Evolutionary conservation across 371 early-diverging fungal genomes (phyloP).

Genomic region (Massospora cicadina): DNA sequence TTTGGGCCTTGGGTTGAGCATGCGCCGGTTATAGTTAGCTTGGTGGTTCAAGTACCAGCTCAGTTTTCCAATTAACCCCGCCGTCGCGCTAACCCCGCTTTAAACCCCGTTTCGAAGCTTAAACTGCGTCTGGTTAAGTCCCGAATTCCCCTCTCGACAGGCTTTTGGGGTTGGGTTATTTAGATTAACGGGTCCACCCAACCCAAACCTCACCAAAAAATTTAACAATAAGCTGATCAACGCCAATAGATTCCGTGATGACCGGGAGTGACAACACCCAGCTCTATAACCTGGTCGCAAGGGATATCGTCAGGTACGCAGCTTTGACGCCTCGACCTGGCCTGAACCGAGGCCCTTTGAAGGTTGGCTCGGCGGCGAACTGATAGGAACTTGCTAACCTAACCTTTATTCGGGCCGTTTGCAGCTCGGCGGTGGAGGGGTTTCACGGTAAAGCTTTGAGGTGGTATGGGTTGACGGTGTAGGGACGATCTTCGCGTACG

Average conservation of each 20-base stretch:
- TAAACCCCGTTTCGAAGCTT: background rate
- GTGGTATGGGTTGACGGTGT: background rate
- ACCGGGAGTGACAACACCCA: conserved; percentile 4
- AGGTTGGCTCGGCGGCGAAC: no score
- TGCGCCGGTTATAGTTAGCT: background rate
- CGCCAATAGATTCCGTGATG: background rate
- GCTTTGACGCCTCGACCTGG: background rate
- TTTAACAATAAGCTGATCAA: background rate
- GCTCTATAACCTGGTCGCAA: background rate
- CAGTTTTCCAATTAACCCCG: background rate
- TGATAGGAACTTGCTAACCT: background rate
- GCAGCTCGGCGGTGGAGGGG: conserved; percentile 31
- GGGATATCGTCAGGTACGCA: conserved; percentile 4
- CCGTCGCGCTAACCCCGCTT: background rate
- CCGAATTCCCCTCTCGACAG: background rate
- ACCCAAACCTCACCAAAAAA: no score
- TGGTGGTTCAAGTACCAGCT: background rate
- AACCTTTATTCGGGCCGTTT: background rate
- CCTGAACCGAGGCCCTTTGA: background rate
- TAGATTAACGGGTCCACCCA: no score
- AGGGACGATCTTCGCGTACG: conserved; percentile 62
- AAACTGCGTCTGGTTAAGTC: background rate
- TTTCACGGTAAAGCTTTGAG: conserved; percentile 26
- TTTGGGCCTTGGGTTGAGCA: background rate
- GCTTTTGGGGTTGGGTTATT: background rate